Evolutionary conservation across 208 protist genomes (phyloP), one percentile per base, ranked within the genome.

Genomic region (Trypanosoma vivax): DNA sequence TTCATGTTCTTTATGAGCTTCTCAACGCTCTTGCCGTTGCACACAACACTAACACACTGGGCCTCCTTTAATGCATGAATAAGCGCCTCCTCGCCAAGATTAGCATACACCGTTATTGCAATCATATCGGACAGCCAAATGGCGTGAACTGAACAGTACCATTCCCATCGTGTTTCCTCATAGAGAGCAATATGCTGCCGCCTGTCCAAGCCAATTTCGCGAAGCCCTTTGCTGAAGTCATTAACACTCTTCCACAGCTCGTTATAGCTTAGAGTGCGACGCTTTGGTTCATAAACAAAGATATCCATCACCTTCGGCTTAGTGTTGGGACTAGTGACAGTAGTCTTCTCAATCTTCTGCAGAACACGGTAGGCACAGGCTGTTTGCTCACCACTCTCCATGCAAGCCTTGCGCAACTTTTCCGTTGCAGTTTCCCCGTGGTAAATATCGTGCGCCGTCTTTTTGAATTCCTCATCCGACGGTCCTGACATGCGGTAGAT

Each of bases 131-230:
- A 76, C 27, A 80, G 60, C 81, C 80, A 89, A 53, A 64, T 64
- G 46, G 67, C 64, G 64, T 87, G 79, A 28, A 87, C 38, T 5
- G 80, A 74, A 39, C 37, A 75, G 31, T 87, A 59, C 84, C 84
- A 92, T 68, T 92, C 56, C 78, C 78, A 92, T 46, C 84, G 84
- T 9, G 84, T 92, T n/a, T 92, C 80, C 39, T 88, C 79, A 55
- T 77, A 92, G 23, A 92, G 74, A 47, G 75, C 70, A 24, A 92
- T 35, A 10, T 33, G 48, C 35, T 65, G n/a, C 33, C 78, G 72
- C 37, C 62, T 56, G 53, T 72, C 9, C 0, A 90, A 9, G 28
- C 83, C 83, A 60, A 90, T 74, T 42, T 77, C 76, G 14, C 0
- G 0, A 9, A 90, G 67, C 3, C 83, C 79, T 18, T 57, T 51